Conservation (phyloP, 2,329 filamentous ascomycete genomes). For the Colletotrichum nymphaeae region DNA sequence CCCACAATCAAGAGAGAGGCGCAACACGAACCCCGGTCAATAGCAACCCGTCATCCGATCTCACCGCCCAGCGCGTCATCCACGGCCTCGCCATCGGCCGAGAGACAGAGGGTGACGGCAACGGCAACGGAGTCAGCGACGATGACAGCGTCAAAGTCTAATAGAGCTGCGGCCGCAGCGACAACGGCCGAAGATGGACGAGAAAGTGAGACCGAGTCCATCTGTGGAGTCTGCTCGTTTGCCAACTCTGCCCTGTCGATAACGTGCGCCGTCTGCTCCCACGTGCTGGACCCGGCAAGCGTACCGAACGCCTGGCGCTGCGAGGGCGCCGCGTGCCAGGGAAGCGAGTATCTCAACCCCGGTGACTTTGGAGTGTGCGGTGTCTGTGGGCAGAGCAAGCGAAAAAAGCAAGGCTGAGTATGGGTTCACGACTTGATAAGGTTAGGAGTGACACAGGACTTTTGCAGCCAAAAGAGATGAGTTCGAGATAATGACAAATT, state of each 20-base stretch:
- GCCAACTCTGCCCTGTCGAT: constrained; percentile 64
- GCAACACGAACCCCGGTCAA: background rate
- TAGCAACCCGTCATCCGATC: background rate
- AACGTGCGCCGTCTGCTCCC: constrained; percentile 76
- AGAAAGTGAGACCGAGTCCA: background rate
- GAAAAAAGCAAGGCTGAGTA: constrained; percentile 26
- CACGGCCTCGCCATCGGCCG: background rate
- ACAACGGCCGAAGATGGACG: background rate
- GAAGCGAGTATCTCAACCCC: constrained; percentile 73
- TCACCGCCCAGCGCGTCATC: background rate
- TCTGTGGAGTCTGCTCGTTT: constrained; percentile 76
- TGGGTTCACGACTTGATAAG: background rate
- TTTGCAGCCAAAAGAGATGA: background rate
- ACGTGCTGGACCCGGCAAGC: constrained; percentile 70
- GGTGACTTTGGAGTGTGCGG: constrained; percentile 78
- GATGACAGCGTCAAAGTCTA: constrained; percentile 1
- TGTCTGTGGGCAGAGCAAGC: constrained; percentile 66
- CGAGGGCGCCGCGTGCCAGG: constrained; percentile 63
- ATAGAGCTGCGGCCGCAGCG: background rate
- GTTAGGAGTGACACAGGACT: constrained; percentile 9
- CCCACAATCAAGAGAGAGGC: constrained; percentile 19
- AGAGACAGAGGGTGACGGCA: background rate
- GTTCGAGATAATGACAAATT: background rate
- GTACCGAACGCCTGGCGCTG: constrained; percentile 75
- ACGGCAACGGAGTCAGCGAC: constrained; percentile 11